Evolutionary conservation across 352 stramenopile species (phyloP).

Genomic region (Phytophthora sp.): DNA sequence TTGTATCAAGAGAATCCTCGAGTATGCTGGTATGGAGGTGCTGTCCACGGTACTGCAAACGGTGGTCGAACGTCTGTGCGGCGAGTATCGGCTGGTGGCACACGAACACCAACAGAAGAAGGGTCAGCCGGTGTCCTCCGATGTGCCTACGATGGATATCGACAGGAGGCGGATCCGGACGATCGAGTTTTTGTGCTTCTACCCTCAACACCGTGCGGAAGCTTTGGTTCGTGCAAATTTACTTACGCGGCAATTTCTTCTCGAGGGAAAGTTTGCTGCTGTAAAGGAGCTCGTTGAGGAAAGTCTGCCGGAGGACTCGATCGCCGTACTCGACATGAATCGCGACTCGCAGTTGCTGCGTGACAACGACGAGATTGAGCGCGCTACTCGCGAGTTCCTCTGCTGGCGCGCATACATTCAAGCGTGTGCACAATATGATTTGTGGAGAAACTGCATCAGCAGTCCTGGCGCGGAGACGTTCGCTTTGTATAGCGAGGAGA

Average conservation of each 20-base stretch:
- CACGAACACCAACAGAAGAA: conserved; percentile 38
- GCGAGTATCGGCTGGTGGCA: conserved; percentile 37
- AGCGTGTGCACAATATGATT: conserved; percentile 67
- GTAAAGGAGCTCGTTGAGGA: conserved; percentile 67
- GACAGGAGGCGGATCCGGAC: conserved; percentile 70
- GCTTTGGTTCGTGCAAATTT: conserved; percentile 62
- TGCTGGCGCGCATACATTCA: conserved; percentile 80
- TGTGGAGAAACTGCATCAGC: conserved; percentile 71
- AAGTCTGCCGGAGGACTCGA: conserved; percentile 71
- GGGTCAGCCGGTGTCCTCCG: conserved; percentile 22
- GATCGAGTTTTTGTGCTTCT: conserved; percentile 82
- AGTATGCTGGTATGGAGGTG: conserved; percentile 70
- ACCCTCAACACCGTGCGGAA: conserved; percentile 67
- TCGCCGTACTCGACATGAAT: conserved; percentile 67
- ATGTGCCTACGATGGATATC: conserved; percentile 43
- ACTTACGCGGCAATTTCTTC: conserved; percentile 72
- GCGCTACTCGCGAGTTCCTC: conserved; percentile 61
- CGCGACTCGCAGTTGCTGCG: conserved; percentile 48
- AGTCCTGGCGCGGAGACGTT: conserved; percentile 29
- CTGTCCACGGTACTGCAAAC: conserved; percentile 65
- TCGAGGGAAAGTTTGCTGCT: conserved; percentile 70
- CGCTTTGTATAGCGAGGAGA: conserved; percentile 76
- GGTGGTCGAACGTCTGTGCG: conserved; percentile 59
- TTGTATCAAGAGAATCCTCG: conserved; percentile 69
- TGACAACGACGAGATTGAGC: conserved; percentile 58